Conservation (phyloP, 2,329 filamentous ascomycete genomes). For the Penicillium hesseltinei region DNA sequence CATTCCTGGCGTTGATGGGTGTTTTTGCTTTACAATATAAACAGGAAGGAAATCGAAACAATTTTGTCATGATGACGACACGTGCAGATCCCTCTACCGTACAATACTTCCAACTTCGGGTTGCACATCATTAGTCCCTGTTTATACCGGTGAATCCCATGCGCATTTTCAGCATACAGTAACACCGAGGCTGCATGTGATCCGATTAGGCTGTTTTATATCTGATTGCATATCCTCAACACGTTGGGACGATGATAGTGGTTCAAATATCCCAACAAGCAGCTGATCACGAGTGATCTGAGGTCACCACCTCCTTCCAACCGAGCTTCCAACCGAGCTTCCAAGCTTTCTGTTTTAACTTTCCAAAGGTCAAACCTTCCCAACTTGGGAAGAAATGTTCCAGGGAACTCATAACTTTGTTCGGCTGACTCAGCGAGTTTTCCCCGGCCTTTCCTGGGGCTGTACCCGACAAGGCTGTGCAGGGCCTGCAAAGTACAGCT, state of each 20-base stretch:
- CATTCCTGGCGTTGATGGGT: not conserved
- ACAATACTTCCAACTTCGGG: not conserved
- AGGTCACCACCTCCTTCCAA: not conserved
- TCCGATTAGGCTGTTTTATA: not conserved
- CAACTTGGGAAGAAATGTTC: not conserved
- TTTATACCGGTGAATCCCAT: not conserved
- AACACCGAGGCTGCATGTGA: constrained; percentile 27
- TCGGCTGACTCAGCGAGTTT: not conserved
- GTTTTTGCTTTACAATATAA: not conserved
- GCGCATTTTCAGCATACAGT: not conserved
- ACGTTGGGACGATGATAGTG: constrained; percentile 14
- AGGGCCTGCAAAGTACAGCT: not conserved
- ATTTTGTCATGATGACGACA: not conserved
- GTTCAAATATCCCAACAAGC: constrained; percentile 1
- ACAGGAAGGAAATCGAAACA: not conserved
- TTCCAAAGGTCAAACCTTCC: no score
- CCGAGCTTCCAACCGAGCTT: not conserved
- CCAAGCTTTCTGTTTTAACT: no score
- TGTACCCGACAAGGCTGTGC: not conserved
- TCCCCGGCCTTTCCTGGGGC: not conserved
- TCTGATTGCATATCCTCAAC: not conserved
- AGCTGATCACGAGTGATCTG: not conserved
- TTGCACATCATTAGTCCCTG: not conserved
- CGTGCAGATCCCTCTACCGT: not conserved
- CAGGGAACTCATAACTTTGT: not conserved